phyloP scores from a whole-genome alignment of 2,329 filamentous ascomycete genomes.

The Aureobasidium melanogenum region DNA sequence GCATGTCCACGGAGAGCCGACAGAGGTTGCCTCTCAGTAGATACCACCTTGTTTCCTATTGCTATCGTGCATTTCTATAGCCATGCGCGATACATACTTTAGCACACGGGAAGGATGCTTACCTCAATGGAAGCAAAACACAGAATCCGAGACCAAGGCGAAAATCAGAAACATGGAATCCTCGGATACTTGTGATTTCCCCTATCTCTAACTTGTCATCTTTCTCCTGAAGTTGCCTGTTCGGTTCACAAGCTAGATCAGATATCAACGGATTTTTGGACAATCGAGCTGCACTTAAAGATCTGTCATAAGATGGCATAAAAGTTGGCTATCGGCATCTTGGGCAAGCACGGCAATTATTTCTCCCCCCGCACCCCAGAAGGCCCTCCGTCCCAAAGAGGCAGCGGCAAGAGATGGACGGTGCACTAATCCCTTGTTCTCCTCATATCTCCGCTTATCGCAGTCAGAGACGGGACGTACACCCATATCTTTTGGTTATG shows the following conservation, averaged over 20 bases:
- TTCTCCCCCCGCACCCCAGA: background rate
- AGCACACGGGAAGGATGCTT: too few relatives aligned
- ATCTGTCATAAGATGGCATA: background rate
- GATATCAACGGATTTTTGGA: background rate
- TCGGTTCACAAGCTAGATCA: background rate
- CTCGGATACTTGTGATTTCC: background rate
- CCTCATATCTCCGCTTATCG: constrained; percentile 9
- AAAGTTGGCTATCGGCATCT: background rate
- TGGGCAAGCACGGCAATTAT: background rate
- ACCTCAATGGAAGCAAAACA: background rate
- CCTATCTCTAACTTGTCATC: background rate
- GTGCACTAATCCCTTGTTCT: background rate
- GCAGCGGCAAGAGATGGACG: constrained; percentile 3
- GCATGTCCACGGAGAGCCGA: too few relatives aligned
- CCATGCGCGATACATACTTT: too few relatives aligned
- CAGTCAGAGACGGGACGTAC: background rate
- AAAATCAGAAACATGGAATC: background rate
- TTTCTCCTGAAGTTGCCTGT: background rate
- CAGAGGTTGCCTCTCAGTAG: too few relatives aligned
- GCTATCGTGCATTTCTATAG: too few relatives aligned
- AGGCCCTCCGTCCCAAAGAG: background rate
- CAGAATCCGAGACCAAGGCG: background rate
- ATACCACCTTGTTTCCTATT: too few relatives aligned
- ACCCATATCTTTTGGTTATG: background rate
- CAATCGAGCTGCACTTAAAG: background rate